Evolutionary conservation across 192 early-diverging fungal genomes (phyloP), one percentile per base, ranked within the genome.

Genomic region (Coemansia sp.): DNA sequence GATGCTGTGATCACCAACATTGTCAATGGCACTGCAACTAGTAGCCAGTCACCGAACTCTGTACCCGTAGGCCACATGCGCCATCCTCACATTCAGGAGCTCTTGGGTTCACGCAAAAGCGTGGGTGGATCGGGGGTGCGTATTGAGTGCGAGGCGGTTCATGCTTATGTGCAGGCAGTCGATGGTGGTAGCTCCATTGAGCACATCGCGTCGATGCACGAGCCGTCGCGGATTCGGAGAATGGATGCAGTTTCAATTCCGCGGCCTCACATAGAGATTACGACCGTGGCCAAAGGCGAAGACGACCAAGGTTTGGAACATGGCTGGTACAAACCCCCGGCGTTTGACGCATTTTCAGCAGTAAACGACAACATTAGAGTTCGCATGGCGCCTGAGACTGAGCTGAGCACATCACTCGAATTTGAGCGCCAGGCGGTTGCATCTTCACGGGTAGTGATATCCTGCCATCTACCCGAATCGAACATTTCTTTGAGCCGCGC

Each of bases 1-100:
- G 78, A 80, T 53, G 78, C 78, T 0, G 78, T 80, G n/a, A 72
- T 82, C 28, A 76, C 79, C 34, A 82, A 82, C 37, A 64, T 82
- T 8, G 74, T 82, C 48, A 82, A 72, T 21, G 79, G 79, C 66
- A 71, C 74, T 6, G 73, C 79, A 7, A 68, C 70, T 17, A 82
- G 79, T 70, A 82, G 66, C 59, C 66, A 72, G 62, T 62, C 69
- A 19, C 64, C 64, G 10, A 60, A 69, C 49, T 51, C 46, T 14
- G 63, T 76, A 14, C 79, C 79, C 4, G 72, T 72, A 12, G 79
- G 74, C 22, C 79, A 82, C 21, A 71, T 76, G 71, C 69, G 79
- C 11, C 69, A 72, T 42, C 79, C 79, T 10, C 79, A 76, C 36
- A 76, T 82, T 40, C 73, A 82, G 49, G 79, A 82, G 64, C 67